Evolutionary conservation across 805 yeast species (phyloP), one percentile per base, ranked within the genome.

Genomic region (Candida chauliodis): DNA sequence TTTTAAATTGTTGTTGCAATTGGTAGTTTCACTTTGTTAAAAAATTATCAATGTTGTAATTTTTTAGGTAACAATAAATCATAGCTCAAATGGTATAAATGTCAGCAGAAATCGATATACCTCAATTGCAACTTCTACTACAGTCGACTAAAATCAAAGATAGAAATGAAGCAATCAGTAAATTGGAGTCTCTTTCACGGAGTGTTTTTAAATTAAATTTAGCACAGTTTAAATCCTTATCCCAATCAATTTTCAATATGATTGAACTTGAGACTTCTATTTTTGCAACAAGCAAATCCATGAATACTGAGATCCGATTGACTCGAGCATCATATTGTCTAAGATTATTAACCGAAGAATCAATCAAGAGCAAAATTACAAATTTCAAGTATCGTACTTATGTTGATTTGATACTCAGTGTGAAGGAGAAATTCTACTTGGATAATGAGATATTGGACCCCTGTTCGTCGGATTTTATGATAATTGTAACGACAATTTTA

Each of bases 141-240:
- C 60, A 59, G 17, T 80, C 86, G 1, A 43, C 69, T 2, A 79
- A 73, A 48, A 59, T 76, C 22, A 73, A 71, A 44, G 84, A 78
- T 10, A 59, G 86, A 26, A 75, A 63, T 44, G 77, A 72, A 34
- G 83, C 75, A 0, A 49, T 81, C 7, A 41, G 56, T 20, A 16
- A 34, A 2, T 43, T 59, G 11, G 62, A 59, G 20, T 21, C 34
- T 6, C 37, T 51, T 25, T 15, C 56, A 54, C 8, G 29, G 31
- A 30, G 53, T 46, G 41, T 50, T 46, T 37, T 49, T 42, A 37
- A 44, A 35, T 37, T 51, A 14, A 41, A 50, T 3, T 29, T 53
- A 15, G 51, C 49, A 32, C 59, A 52, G 27, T 52, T 59, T 44
- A 46, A 47, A 22, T 34, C 47, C 3, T 41, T 66, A 22, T 36